Evolutionary conservation across 352 stramenopile genomes (phyloP).

Genomic region (Globisporangium cylindrosporum): DNA sequence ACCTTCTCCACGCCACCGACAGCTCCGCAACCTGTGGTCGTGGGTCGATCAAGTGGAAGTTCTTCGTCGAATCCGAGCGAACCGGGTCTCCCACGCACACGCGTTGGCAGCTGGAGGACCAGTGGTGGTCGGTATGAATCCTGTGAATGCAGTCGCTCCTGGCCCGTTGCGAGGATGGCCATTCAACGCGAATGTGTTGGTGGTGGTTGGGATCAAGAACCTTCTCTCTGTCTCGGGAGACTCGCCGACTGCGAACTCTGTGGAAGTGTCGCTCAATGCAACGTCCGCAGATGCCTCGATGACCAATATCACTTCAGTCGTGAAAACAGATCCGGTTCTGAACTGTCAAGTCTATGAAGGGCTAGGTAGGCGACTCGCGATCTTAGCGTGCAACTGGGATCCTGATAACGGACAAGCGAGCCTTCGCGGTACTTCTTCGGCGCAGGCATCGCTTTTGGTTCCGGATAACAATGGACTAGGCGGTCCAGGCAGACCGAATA

Average conservation of each 20-base stretch:
- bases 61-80: constrained; percentile 59
- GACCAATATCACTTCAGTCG: constrained; percentile 38
- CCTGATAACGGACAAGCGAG: constrained; percentile 58
- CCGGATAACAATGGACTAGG: constrained; percentile 27
- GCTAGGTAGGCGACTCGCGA: constrained; percentile 55
- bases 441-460: neutral
- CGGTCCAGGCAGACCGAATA: constrained; percentile 26
- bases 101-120: constrained; percentile 22
- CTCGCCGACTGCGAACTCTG: constrained; percentile 15
- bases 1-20: constrained; percentile 33
- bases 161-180: constrained; percentile 69
- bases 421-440: constrained; percentile 5
- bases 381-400: constrained; percentile 83
- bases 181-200: constrained; percentile 59
- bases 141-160: constrained; percentile 18
- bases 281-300: constrained; percentile 20
- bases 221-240: constrained; percentile 36
- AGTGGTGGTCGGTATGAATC: constrained; percentile 22
- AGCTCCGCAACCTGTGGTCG: constrained; percentile 68
- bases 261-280: constrained; percentile 13
- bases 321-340: constrained; percentile 63
- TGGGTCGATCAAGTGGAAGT: constrained; percentile 85
- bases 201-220: constrained; percentile 63
- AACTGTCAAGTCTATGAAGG: constrained; percentile 77
- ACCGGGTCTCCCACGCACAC: constrained; percentile 44